Evolutionary conservation across 164 flowering plant genomes (phyloP), one percentile per base, ranked within the genome.

Genomic region (Vitis cinerea): DNA sequence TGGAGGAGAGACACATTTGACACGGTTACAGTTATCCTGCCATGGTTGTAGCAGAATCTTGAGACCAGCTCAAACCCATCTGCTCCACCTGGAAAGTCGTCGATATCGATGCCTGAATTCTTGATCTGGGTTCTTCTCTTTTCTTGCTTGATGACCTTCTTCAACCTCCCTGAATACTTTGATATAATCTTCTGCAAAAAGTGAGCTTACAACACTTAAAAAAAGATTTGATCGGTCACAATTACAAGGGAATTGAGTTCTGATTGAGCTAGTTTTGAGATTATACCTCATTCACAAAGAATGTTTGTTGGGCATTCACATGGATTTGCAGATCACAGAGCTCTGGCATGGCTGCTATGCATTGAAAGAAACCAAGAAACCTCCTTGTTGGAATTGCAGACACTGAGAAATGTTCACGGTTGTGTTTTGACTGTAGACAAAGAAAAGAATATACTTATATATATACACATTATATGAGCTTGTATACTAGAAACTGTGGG

Each of bases 41-140:
- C 94, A 73, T 82, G 70, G 84, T 73, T 83, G 87, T 93, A 84
- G 68, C 92, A 90, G 79, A 91, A 93, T 74, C 94, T 84, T 60
- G 87, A 72, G 65, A 85, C 82, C 12, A 86, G 72, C 73, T 93
- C 98, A 70, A 93, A 93, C 75, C 89, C 95, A 64, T 80, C 67
- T 68, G 91, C 51, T 9, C 94, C 97, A 9, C 97, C 91, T 3
- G 95, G 97, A 66, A 91, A 90, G 17, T 81, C 87, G 62, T 78
- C 64, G 67, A 88, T 73, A 53, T 73, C 75, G 17, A 87, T 73
- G 0, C 50, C 63, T 8, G 78, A 62, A 30, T 67, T 80, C 47
- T 50, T 71, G 53, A 71, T 77, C 48, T 82, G 86, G 75, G 78
- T 74, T 52, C 70, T 77, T 59, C 73, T 81, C 61, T 63, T 83